Base-by-base conservation (phyloP, 2,329 filamentous ascomycete genomes). In the Diaporthe vaccinii region DNA sequence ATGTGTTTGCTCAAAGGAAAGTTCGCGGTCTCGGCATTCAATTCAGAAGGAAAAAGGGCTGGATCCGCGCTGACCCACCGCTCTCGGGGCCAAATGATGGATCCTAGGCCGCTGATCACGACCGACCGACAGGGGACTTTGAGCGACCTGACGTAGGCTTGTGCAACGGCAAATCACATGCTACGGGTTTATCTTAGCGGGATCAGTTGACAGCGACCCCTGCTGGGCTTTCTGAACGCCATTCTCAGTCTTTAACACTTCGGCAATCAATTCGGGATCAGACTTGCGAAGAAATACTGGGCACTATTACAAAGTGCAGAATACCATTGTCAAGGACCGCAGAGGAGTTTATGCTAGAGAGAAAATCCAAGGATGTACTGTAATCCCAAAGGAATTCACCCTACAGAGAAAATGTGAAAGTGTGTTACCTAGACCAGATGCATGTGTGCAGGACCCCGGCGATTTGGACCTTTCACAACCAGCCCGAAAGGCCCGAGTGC, bases 141-240 rank as follows among this genome's bases (percentile, higher is more conserved):
- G 25, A 36, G 62, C n/a, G 20, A 34, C 28, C 34, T 71, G 65
- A 74, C 73, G 73, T 55, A 61, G 4, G 44, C 9, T 15, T 39
- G 57, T 22, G n/a, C 22, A 25, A 46, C 62, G 44, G 44, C 55
- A 51, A 51, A 53, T 74, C 62, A 74, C 41, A 74, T 58, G 72
- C 61, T 28, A 34, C 70, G 22, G 58, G 31, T 62, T 62, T 62
- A 53, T 69, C 65, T 69, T 69, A 69, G 65, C 49, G 65, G 49
- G 14, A 69, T 69, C 65, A 41, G 22, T 31, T 31, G 46, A 28
- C 46, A 17, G 34, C 41, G 25, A 41, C 49, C 46, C 46, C 41
- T 53, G 62, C 31, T 28, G 31, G 39, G 31, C 31, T 17, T 17
- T 39, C 17, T 15, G 59, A 31, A 15, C 22, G 4, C 25, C 15